Evolutionary conservation across 768 basidiomycete species (phyloP).

Genomic region (Melanogaster broomeanus): DNA sequence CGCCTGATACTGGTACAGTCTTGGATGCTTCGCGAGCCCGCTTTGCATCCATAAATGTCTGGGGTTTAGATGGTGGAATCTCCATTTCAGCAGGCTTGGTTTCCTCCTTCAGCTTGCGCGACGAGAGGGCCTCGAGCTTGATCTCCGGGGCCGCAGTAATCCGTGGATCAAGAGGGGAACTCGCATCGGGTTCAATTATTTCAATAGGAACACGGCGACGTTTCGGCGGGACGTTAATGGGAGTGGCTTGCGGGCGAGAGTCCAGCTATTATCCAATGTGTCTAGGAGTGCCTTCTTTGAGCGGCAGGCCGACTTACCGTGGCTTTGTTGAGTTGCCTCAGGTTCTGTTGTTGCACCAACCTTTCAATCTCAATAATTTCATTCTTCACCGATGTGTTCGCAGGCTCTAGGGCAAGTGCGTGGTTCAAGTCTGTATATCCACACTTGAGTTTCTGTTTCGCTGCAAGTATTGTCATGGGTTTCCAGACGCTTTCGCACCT

Average conservation of each 20-base stretch:
- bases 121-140: constrained; percentile 33
- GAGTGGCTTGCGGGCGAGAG: constrained; percentile 11
- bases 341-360: constrained; percentile 32
- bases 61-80: constrained; percentile 13
- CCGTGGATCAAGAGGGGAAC: constrained; percentile 1
- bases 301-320: constrained; percentile 10
- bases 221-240: constrained; percentile 27
- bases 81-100: constrained; percentile 5
- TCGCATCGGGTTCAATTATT: constrained; percentile 46
- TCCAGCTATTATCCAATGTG: neutral
- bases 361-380: constrained; percentile 58
- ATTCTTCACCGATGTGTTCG: constrained; percentile 59
- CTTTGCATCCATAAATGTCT: constrained; percentile 61
- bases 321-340: constrained; percentile 38
- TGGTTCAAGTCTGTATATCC: constrained; percentile 55
- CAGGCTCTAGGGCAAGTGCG: constrained; percentile 61
- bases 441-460: constrained; percentile 2
- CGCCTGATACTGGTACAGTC: constrained; percentile 58
- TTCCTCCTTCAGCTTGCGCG: constrained; percentile 32
- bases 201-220: constrained; percentile 66
- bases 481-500: constrained; percentile 40
- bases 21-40: constrained; percentile 50
- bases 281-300: neutral
- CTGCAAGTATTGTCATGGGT: neutral
- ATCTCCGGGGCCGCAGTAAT: neutral